phyloP scores from a whole-genome alignment of 495 filamentous ascomycete species.

The Daldinia vernicosa region DNA sequence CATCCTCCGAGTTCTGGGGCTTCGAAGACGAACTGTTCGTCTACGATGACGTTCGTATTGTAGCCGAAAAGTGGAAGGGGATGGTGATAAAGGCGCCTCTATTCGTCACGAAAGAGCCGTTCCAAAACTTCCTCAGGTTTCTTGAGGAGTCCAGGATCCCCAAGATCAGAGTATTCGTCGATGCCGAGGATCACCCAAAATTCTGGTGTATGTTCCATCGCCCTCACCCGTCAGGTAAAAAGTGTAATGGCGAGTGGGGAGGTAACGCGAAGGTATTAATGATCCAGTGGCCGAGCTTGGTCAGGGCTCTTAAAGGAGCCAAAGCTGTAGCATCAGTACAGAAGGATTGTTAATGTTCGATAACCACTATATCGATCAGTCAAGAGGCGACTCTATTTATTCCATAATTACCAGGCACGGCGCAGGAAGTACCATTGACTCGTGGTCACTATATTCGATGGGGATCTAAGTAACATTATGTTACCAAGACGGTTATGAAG shows the following conservation, averaged over 20 bases:
- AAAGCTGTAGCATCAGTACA: neutral
- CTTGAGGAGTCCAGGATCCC: conserved; percentile 21
- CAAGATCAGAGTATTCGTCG: conserved; percentile 20
- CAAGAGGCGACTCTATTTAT: neutral
- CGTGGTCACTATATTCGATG: neutral
- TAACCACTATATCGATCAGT: neutral
- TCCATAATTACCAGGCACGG: neutral
- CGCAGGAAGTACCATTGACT: neutral
- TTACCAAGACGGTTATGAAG: neutral
- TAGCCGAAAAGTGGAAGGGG: conserved; percentile 1
- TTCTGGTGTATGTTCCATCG: conserved; percentile 37
- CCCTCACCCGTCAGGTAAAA: neutral
- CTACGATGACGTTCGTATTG: conserved; percentile 15
- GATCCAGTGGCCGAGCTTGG: conserved; percentile 7
- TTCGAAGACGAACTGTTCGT: conserved; percentile 20
- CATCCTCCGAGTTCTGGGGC: conserved; percentile 35
- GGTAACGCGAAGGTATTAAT: conserved; percentile 11
- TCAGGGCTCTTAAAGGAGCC: conserved; percentile 20
- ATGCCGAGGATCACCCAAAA: conserved; percentile 20
- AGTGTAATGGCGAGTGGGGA: conserved; percentile 20
- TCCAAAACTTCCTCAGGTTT: conserved; percentile 34
- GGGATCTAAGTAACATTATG: neutral
- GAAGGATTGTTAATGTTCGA: neutral
- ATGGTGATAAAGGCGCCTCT: conserved; percentile 9
- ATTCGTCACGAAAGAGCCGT: conserved; percentile 23